Evolutionary conservation across 2,329 filamentous ascomycete species (phyloP).

Genomic region (Claviceps maximensis): DNA sequence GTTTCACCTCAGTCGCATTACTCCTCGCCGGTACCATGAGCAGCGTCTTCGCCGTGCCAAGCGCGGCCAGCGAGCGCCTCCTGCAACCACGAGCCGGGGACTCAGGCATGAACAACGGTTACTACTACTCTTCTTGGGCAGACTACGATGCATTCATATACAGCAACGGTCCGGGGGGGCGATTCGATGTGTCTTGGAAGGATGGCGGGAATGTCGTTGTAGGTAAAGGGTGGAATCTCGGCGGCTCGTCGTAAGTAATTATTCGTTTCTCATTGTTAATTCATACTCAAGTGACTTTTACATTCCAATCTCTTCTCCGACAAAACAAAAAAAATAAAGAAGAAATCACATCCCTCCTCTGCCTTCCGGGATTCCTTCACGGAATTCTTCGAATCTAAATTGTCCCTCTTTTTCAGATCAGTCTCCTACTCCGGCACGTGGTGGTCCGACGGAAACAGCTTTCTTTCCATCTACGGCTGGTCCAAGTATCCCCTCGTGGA

Average conservation of each 20-base stretch:
- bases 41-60: neutral
- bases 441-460: slow-evolving; percentile 17
- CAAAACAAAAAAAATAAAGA: too few species aligned
- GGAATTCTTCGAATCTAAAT: too few species aligned
- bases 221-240: slow-evolving; percentile 46
- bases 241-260: slow-evolving; percentile 29
- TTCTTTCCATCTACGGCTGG: slow-evolving; percentile 28
- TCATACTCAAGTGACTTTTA: slow-evolving; percentile 6
- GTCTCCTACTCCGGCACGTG: slow-evolving; percentile 9
- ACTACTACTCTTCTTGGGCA: neutral
- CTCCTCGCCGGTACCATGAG: neutral
- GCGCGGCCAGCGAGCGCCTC: neutral
- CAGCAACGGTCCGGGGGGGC: neutral
- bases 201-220: slow-evolving; percentile 39
- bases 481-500: slow-evolving; percentile 22
- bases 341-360: too few species aligned
- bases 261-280: neutral
- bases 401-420: too few species aligned
- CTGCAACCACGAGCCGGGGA: neutral
- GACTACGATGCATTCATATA: neutral
- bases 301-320: neutral
- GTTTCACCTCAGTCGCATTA: neutral
- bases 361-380: too few species aligned
- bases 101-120: neutral
- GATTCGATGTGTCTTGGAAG: slow-evolving; percentile 21